These are phyloP conservation scores for Serendipita indica DNA, from an alignment of 768 basidiomycete species.

Conservation along the genomic window DNA sequence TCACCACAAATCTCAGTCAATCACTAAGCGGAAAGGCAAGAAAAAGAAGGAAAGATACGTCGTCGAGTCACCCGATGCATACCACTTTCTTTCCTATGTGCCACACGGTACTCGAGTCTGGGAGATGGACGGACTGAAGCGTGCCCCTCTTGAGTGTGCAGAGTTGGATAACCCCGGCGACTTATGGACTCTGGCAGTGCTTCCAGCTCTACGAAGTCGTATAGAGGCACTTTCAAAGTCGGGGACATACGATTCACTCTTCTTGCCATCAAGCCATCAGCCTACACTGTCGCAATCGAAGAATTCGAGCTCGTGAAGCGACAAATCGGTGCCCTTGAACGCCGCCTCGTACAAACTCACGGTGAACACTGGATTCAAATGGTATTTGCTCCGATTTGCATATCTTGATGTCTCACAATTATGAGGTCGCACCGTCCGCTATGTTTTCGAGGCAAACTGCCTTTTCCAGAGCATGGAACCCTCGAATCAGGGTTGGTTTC, in stretches of 20 bases:
- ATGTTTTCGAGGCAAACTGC: constrained; percentile 14
- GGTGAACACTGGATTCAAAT: constrained; percentile 27
- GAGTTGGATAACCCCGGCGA: constrained; percentile 26
- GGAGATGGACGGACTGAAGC: constrained; percentile 52
- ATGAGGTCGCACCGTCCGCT: background rate
- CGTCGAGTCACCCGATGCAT: constrained; percentile 32
- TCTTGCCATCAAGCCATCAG: constrained; percentile 43
- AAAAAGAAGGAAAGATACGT: constrained; percentile 21
- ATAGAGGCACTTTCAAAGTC: constrained; percentile 17
- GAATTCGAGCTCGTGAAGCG: constrained; percentile 38
- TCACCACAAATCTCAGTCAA: constrained; percentile 24
- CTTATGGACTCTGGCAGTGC: constrained; percentile 46
- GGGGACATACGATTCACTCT: constrained; percentile 44
- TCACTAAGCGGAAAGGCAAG: constrained; percentile 15
- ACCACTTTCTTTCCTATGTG: constrained; percentile 53
- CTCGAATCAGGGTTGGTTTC: constrained; percentile 15
- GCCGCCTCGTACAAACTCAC: constrained; percentile 25
- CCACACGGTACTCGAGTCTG: constrained; percentile 48
- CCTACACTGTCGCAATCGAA: constrained; percentile 35
- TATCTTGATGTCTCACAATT: background rate
- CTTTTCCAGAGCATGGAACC: constrained; percentile 22
- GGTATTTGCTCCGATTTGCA: constrained; percentile 14
- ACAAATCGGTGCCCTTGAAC: constrained; percentile 32
- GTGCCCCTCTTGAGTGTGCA: constrained; percentile 48
- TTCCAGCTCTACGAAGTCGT: constrained; percentile 39